Percentiles rank a stretch among this genome's conserved stretches.
Evolutionary conservation across 2,329 filamentous ascomycete genomes (phyloP).

Genomic region (Sarocladium brachiariae): DNA sequence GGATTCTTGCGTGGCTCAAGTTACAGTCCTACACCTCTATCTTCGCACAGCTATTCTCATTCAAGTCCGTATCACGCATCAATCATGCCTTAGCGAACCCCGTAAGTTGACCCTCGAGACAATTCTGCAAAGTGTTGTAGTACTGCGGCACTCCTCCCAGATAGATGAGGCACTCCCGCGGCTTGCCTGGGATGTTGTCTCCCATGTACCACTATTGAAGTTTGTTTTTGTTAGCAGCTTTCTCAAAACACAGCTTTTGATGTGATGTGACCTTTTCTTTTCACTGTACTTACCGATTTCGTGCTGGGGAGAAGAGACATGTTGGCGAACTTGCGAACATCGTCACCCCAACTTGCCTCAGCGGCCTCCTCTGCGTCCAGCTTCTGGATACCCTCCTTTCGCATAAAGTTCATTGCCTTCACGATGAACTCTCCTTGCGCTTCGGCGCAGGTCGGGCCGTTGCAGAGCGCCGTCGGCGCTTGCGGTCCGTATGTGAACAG

Average conservation of each 20-base stretch:
- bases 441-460: slow-evolving; percentile 33
- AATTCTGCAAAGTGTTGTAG: too few relatives aligned
- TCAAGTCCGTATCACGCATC: too few relatives aligned
- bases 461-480: slow-evolving; percentile 28
- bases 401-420: slow-evolving; percentile 23
- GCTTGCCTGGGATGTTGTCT: slow-evolving; percentile 32
- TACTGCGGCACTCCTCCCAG: slow-evolving; percentile 16
- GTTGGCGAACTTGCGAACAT: slow-evolving; percentile 22
- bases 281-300: too few relatives aligned
- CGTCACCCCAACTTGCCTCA: slow-evolving; percentile 24
- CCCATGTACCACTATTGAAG: slow-evolving; percentile 38
- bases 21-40: too few relatives aligned
- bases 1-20: too few relatives aligned
- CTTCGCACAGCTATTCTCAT: too few relatives aligned
- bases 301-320: slow-evolving; percentile 24
- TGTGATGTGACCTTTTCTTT: too few relatives aligned
- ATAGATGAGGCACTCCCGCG: slow-evolving; percentile 27
- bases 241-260: too few relatives aligned
- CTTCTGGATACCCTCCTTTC: slow-evolving; percentile 19
- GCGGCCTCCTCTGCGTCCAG: slow-evolving; percentile 24
- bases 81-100: too few relatives aligned
- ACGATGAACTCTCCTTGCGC: slow-evolving; percentile 33
- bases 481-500: slow-evolving; percentile 37
- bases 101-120: too few relatives aligned
- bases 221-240: too few relatives aligned